Conservation (phyloP, 31 red algal genomes). For the Asparagopsis taxiformis region DNA sequence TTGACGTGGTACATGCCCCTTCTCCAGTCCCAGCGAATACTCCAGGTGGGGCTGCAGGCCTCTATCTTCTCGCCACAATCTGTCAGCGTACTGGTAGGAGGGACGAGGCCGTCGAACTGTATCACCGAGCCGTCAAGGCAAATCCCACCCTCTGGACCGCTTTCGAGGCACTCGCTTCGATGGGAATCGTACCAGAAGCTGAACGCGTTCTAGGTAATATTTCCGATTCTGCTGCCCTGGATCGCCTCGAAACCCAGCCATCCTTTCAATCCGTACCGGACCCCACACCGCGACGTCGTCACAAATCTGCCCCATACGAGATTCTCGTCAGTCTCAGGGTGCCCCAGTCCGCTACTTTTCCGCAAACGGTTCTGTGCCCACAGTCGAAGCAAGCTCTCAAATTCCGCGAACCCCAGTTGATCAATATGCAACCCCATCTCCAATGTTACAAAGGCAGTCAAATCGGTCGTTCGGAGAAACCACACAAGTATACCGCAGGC, state of each 20-base stretch:
- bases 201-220: constrained; percentile 29
- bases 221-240: constrained; percentile 32
- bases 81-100: constrained; percentile 63
- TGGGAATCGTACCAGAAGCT: constrained; percentile 45
- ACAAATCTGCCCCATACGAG: too few species aligned
- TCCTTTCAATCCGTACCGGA: constrained; percentile 24
- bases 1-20: constrained; percentile 23
- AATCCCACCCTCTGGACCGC: constrained; percentile 72
- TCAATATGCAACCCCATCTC: too few species aligned
- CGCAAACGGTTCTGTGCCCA: too few species aligned
- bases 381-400: too few species aligned
- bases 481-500: too few species aligned
- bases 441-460: too few species aligned
- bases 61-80: constrained; percentile 59
- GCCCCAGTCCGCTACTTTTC: too few species aligned
- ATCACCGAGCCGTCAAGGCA: constrained; percentile 46
- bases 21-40: constrained; percentile 5
- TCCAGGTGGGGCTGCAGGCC: constrained; percentile 59
- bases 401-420: too few species aligned
- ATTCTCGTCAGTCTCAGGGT: too few species aligned
- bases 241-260: constrained; percentile 40
- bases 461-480: too few species aligned
- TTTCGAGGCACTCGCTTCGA: constrained; percentile 47
- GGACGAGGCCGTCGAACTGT: constrained; percentile 62
- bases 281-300: too few species aligned